These are phyloP conservation scores for Thelonectria discophora DNA, from an alignment of 2,329 filamentous ascomycete species.

Conservation along the genomic window DNA sequence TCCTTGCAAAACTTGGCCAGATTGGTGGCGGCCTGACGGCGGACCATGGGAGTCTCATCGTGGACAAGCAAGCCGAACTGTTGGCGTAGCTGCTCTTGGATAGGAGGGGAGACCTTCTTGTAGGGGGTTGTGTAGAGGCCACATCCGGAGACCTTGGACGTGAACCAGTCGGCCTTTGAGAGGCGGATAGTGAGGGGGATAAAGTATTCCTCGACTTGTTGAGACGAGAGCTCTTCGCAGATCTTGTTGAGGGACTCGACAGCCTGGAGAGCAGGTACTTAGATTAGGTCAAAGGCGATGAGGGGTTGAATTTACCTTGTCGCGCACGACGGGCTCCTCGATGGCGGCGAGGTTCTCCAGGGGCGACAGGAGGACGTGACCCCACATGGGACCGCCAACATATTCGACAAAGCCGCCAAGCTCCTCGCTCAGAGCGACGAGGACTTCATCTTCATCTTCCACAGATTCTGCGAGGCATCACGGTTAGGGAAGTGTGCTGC, in stretches of 20 bases:
- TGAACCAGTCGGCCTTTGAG: slow-evolving; percentile 99
- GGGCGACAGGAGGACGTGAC: slow-evolving; percentile 94
- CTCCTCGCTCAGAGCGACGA: slow-evolving; percentile 96
- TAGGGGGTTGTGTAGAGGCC: slow-evolving; percentile 95
- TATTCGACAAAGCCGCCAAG: slow-evolving; percentile 97
- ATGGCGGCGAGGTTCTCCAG: slow-evolving; percentile 98
- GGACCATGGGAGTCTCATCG: slow-evolving; percentile 99
- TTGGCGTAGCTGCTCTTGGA: slow-evolving; percentile 90
- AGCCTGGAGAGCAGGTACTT: slow-evolving; percentile 65
- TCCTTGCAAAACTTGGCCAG: slow-evolving; percentile 97
- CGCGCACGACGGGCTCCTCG: slow-evolving; percentile 95
- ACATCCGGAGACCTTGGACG: slow-evolving; percentile 97
- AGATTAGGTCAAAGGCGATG: slow-evolving; percentile 1
- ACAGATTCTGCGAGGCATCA: slow-evolving; percentile 78
- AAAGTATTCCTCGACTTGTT: slow-evolving; percentile 97
- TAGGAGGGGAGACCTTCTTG: slow-evolving; percentile 84
- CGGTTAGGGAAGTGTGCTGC: slow-evolving; percentile 29
- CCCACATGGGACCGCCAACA: slow-evolving; percentile 91
- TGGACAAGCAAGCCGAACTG: slow-evolving; percentile 94
- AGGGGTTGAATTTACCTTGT: slow-evolving; percentile 75
- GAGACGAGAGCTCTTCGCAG: slow-evolving; percentile 86
- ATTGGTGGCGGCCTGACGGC: slow-evolving; percentile 95
- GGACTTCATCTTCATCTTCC: slow-evolving; percentile 97
- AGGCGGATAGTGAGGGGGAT: slow-evolving; percentile 95
- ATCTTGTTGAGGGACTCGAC: slow-evolving; percentile 99